phyloP scores from a whole-genome alignment of 2,329 filamentous ascomycete species.

The Diaporthe eres region DNA sequence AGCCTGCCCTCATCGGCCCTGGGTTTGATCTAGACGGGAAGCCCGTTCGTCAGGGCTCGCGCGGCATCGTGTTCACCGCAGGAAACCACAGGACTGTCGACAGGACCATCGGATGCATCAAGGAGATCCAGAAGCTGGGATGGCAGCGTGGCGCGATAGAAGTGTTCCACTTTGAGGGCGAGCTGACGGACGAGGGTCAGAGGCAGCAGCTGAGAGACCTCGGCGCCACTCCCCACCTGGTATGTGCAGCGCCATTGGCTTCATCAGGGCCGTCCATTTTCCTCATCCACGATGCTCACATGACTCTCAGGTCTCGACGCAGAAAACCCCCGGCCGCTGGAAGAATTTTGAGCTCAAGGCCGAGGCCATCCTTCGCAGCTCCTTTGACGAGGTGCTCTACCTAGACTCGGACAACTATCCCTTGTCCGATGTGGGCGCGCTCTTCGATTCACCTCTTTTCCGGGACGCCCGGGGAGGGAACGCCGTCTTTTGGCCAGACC shows the following conservation, averaged over 20 bases:
- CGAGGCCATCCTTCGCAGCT: constrained; percentile 39
- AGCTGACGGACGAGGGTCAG: constrained; percentile 34
- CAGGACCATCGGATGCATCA: constrained; percentile 31
- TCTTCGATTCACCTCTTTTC: constrained; percentile 37
- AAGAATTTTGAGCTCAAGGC: constrained; percentile 42
- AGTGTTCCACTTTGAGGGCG: constrained; percentile 41
- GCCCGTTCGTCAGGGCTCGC: constrained; percentile 22
- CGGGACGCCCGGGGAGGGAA: constrained; percentile 28
- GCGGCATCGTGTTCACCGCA: constrained; percentile 39
- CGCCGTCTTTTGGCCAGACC: constrained; percentile 40
- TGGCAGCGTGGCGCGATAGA: constrained; percentile 39
- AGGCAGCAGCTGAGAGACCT: constrained; percentile 29
- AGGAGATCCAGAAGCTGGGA: constrained; percentile 38
- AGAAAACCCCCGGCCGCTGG: constrained; percentile 39
- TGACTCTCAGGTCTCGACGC: constrained; percentile 32
- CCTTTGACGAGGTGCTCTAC: constrained; percentile 42
- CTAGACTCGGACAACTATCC: constrained; percentile 42
- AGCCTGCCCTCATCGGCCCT: constrained; percentile 36
- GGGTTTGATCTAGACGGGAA: constrained; percentile 20
- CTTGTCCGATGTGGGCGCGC: constrained; percentile 20
- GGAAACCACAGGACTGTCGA: constrained; percentile 39
- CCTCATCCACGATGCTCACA: background rate
- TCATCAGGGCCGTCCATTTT: too few relatives aligned
- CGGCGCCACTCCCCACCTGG: constrained; percentile 35
- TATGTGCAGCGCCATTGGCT: background rate